phyloP scores from a whole-genome alignment of 352 stramenopile genomes.

The Phytophthora melonis region DNA sequence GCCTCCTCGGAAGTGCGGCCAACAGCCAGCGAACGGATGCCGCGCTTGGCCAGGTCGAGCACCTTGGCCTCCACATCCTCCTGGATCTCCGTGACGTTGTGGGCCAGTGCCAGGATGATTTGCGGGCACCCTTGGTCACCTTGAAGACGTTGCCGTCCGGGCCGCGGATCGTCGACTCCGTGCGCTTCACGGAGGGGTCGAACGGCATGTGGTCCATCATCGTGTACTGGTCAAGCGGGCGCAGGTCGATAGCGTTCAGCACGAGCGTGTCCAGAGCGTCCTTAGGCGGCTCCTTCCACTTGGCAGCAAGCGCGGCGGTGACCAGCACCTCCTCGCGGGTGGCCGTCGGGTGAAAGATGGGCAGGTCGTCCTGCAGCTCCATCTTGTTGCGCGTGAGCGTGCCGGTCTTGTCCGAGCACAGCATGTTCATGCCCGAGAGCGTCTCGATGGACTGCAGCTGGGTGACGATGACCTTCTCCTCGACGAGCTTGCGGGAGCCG shows the following conservation, averaged over 20 bases:
- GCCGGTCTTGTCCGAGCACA: slow-evolving; percentile 97
- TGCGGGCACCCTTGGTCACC: slow-evolving; percentile 95
- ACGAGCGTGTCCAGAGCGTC: slow-evolving; percentile 95
- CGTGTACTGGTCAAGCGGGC: slow-evolving; percentile 86
- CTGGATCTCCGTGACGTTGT: slow-evolving; percentile 81
- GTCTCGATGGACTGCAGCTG: slow-evolving; percentile 93
- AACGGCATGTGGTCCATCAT: slow-evolving; percentile 88
- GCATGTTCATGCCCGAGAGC: slow-evolving; percentile 93
- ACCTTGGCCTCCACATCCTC: slow-evolving; percentile 90
- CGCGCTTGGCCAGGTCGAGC: slow-evolving; percentile 88
- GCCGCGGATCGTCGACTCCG: slow-evolving; percentile 90
- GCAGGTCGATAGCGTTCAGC: slow-evolving; percentile 87
- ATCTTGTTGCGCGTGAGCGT: slow-evolving; percentile 97
- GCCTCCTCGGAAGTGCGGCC: slow-evolving; percentile 82
- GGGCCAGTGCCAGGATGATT: slow-evolving; percentile 89
- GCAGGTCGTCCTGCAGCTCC: slow-evolving; percentile 92
- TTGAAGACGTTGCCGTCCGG: slow-evolving; percentile 90
- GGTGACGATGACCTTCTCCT: slow-evolving; percentile 94
- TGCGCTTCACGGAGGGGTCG: slow-evolving; percentile 91
- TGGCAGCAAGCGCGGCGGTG: slow-evolving; percentile 93
- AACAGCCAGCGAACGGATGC: slow-evolving; percentile 91
- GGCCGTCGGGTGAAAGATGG: slow-evolving; percentile 83
- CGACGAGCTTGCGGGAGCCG: slow-evolving; percentile 88
- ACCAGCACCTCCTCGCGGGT: slow-evolving; percentile 91
- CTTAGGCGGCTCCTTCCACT: slow-evolving; percentile 94